These are phyloP conservation scores for Oryza rufipogon DNA, from an alignment of 176 grass and related monocot species.

Conservation along the genomic window DNA sequence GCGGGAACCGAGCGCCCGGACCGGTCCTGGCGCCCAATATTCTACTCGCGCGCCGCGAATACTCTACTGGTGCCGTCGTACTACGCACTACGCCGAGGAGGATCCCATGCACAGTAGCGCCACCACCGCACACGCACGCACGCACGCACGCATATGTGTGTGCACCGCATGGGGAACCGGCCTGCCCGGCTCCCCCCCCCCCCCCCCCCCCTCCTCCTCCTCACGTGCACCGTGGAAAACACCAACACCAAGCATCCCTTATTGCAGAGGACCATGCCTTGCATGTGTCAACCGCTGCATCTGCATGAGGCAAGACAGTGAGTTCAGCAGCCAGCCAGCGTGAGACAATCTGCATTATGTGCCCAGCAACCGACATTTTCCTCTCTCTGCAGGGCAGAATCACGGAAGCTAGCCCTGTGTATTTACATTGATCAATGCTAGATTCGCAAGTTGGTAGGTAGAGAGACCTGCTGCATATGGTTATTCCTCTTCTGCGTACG, in stretches of 20 bases:
- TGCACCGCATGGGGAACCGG: constrained; percentile 43
- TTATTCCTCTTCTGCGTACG: not conserved
- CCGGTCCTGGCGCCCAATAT: constrained; percentile 50
- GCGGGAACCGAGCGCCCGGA: constrained; percentile 45
- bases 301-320: not conserved
- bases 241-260: constrained; percentile 25
- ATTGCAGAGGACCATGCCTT: not conserved
- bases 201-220: constrained; percentile 60
- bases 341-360: not conserved
- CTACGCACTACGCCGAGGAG: constrained; percentile 28
- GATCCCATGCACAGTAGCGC: constrained; percentile 35
- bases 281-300: not conserved
- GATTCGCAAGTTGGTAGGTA: not conserved
- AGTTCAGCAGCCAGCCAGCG: not conserved
- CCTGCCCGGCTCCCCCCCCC: constrained; percentile 43
- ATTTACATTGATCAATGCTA: not conserved
- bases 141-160: not conserved
- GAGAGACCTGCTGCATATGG: not conserved
- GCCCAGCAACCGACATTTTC: not conserved
- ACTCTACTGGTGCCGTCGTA: constrained; percentile 45
- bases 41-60: constrained; percentile 41
- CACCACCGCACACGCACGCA: not conserved
- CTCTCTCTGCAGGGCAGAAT: not conserved
- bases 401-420: not conserved
- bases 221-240: constrained; percentile 64